Base-by-base conservation (phyloP, 345 rosid genomes). In the Sonneratia alba region DNA sequence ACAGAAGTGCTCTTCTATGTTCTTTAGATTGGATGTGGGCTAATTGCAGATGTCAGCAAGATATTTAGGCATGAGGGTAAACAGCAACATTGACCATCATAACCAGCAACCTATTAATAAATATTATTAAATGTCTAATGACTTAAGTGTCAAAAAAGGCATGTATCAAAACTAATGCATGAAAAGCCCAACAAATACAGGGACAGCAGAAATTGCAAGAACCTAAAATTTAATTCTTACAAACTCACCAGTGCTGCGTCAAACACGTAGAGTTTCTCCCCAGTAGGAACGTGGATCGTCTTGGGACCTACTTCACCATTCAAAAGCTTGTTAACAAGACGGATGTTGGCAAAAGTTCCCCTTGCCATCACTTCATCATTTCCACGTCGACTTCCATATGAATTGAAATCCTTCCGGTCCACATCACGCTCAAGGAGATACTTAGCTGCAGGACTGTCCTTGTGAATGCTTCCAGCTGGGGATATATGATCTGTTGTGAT, bases 351-450 rank as follows among this genome's bases (percentile, higher is more conserved):
- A 81, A 95, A 95, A 73, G 99, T 95, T 67, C 99, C 99, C 80
- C 98, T 85, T 32, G 97, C 97, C 99, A 95, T 95, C 45, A 95
- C 81, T 79, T 92, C 97, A 77, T 95, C 98, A 38, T 95, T 95
- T 6, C 99, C 99, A 70, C 98, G 97, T 21, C 99, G 98, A 85
- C 99, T 95, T 77, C 99, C 99, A 63, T 95, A 95, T 13, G 98
- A 90, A 80, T 95, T 95, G 79, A 95, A 92, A 83, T 95, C 99
- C 82, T 75, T 88, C 75, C 76, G 87, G 2, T 88, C 91, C 77
- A 92, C 96, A 43, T 91, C 91, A 43, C 80, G 87, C 68, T 87
- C 95, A 43, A 90, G 79, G 73, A 90, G 96, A 76, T 16, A 95
- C 77, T 88, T 89, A 15, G 99, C 98, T 47, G 99, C 91, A 0